These are phyloP conservation scores for Trametes hirsuta DNA, from an alignment of 1,284 basidiomycete genomes.

Conservation along the genomic window DNA sequence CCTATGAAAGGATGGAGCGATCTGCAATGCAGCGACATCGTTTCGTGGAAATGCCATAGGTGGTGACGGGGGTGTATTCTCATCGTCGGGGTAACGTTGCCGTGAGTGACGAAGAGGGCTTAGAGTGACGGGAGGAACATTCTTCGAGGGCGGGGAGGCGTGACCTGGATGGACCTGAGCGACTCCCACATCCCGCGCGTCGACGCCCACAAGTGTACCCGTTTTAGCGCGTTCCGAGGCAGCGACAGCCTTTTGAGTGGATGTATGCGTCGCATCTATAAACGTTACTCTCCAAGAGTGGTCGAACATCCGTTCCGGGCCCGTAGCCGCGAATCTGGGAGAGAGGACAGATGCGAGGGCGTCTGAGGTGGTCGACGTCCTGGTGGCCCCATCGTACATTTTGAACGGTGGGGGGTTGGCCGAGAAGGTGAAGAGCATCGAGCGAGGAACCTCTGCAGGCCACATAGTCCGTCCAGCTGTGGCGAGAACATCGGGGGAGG, in stretches of 20 bases:
- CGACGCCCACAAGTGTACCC: neutral
- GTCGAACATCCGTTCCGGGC: constrained; percentile 22
- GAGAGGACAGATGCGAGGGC: neutral
- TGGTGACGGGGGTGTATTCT: too few relatives aligned
- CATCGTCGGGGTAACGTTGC: too few relatives aligned
- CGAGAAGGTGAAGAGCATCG: constrained; percentile 20
- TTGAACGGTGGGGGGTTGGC: constrained; percentile 3
- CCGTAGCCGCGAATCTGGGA: constrained; percentile 3
- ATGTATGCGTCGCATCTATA: neutral
- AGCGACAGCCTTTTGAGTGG: neutral
- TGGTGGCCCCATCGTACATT: neutral
- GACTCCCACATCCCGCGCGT: too few relatives aligned
- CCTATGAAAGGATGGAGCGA: too few relatives aligned
- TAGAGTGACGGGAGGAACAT: too few relatives aligned
- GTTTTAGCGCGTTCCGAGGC: neutral
- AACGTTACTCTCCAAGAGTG: constrained; percentile 18
- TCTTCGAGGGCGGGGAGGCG: too few relatives aligned
- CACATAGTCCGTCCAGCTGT: constrained; percentile 2
- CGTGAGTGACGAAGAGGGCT: too few relatives aligned
- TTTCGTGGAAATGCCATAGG: too few relatives aligned
- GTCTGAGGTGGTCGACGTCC: neutral
- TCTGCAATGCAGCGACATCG: too few relatives aligned
- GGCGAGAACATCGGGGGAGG: neutral
- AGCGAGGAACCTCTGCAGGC: constrained; percentile 17
- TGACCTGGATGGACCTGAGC: too few relatives aligned